Evolutionary conservation across 345 rosid species (phyloP).

Genomic region (Populus alba): DNA sequence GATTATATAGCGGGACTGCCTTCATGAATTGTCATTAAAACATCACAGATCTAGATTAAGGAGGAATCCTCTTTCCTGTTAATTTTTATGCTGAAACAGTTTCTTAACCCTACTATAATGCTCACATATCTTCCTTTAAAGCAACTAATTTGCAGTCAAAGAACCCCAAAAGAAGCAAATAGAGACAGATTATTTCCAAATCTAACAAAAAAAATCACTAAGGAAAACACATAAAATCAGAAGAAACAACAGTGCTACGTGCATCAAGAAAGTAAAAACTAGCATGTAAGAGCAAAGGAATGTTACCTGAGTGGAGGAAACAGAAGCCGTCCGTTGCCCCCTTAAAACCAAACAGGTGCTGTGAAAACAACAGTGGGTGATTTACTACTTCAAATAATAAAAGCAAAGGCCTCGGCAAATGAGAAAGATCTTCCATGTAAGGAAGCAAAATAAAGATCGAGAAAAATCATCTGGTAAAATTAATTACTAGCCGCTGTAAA

Average conservation of each 20-base stretch:
- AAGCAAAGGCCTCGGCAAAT: not conserved
- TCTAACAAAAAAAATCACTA: constrained; percentile 1
- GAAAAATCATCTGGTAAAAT: constrained; percentile 17
- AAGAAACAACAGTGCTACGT: not conserved
- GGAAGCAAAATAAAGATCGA: constrained; percentile 13
- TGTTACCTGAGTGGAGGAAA: constrained; percentile 24
- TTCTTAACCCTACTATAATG: not conserved
- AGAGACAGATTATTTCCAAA: not conserved
- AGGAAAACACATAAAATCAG: constrained; percentile 27
- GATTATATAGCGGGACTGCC: not conserved
- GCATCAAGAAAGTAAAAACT: not conserved
- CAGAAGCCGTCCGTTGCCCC: constrained; percentile 15
- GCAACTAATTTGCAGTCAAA: not conserved
- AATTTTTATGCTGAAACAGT: constrained; percentile 1
- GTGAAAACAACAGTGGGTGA: not conserved
- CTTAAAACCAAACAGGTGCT: constrained; percentile 15
- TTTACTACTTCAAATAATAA: not conserved
- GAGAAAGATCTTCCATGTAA: constrained; percentile 6
- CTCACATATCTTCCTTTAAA: constrained; percentile 2
- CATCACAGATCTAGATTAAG: not conserved
- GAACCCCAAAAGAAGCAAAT: not conserved
- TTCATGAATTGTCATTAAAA: not conserved
- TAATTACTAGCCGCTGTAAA: constrained; percentile 22
- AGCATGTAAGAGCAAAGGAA: not conserved
- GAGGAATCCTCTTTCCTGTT: not conserved